These are phyloP conservation scores for Mycena polygramma DNA, from an alignment of 768 basidiomycete species.

Conservation along the genomic window DNA sequence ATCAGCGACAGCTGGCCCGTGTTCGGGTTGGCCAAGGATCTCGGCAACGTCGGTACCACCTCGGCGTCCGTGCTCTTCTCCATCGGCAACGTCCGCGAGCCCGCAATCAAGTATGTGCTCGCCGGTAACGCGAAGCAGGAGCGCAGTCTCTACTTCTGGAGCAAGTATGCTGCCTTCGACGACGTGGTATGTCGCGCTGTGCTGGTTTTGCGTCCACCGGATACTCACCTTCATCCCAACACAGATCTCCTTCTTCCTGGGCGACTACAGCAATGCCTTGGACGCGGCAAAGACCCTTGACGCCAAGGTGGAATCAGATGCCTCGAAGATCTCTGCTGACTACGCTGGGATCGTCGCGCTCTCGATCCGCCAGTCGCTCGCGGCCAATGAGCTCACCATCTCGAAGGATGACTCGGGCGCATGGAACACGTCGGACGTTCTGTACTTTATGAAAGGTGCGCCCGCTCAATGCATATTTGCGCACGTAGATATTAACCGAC, in stretches of 20 bases:
- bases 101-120: constrained; percentile 60
- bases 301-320: constrained; percentile 58
- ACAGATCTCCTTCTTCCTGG: constrained; percentile 45
- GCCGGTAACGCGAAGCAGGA: constrained; percentile 48
- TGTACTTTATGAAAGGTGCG: constrained; percentile 71
- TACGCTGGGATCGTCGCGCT: constrained; percentile 66
- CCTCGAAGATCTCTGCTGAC: constrained; percentile 60
- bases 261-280: constrained; percentile 60
- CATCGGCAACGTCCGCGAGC: constrained; percentile 66
- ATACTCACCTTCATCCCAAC: background rate
- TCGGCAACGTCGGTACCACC: constrained; percentile 59
- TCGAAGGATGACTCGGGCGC: constrained; percentile 59
- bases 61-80: constrained; percentile 56
- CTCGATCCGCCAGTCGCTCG: constrained; percentile 68
- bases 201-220: background rate
- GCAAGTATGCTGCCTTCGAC: constrained; percentile 41
- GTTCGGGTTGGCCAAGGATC: constrained; percentile 70
- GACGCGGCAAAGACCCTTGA: constrained; percentile 62
- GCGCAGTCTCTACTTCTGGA: constrained; percentile 49
- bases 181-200: constrained; percentile 39
- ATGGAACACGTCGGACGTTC: constrained; percentile 63
- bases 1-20: constrained; percentile 72
- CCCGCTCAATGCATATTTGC: background rate
- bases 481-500: background rate
- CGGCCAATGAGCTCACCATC: constrained; percentile 68